A percentile compares a stretch with the other conserved stretches of the same genome.
Conservation (phyloP, 306 rosid genomes). For the Corylus avellana region DNA sequence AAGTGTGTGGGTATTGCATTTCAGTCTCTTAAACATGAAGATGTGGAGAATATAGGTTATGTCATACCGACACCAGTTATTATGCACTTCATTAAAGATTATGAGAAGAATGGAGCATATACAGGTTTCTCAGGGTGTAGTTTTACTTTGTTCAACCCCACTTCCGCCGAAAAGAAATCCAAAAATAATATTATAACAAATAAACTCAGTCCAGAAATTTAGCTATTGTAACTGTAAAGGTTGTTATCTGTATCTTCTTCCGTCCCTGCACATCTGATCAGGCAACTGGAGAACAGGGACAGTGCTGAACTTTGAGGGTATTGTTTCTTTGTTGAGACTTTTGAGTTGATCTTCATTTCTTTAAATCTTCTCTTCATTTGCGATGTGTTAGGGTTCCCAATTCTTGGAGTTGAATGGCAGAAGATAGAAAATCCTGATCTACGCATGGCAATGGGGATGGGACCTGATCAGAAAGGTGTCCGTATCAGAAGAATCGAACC, state of each 20-base stretch:
- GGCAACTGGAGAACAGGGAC: background rate
- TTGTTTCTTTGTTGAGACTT: constrained; percentile 5
- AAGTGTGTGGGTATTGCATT: constrained; percentile 97
- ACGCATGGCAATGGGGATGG: constrained; percentile 77
- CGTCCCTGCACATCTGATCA: constrained; percentile 7
- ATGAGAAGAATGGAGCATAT: constrained; percentile 83
- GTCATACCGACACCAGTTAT: constrained; percentile 98
- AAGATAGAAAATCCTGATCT: constrained; percentile 99
- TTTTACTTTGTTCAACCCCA: background rate
- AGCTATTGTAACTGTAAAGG: background rate
- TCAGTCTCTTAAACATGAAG: constrained; percentile 96
- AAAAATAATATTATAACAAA: background rate
- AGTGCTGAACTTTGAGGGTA: constrained; percentile 5
- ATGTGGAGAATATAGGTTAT: constrained; percentile 89
- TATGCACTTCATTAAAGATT: constrained; percentile 86
- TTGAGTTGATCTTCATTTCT: constrained; percentile 1
- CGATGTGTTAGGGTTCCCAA: constrained; percentile 74
- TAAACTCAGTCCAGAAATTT: constrained; percentile 6
- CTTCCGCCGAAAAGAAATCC: background rate
- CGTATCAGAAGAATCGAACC: constrained; percentile 95
- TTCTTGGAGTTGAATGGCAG: constrained; percentile 98
- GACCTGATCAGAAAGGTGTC: constrained; percentile 89
- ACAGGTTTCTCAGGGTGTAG: constrained; percentile 54
- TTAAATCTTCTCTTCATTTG: constrained; percentile 1
- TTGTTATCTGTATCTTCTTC: background rate